Conservation (phyloP, 768 basidiomycete genomes). For the Cystofilobasidium macerans region DNA sequence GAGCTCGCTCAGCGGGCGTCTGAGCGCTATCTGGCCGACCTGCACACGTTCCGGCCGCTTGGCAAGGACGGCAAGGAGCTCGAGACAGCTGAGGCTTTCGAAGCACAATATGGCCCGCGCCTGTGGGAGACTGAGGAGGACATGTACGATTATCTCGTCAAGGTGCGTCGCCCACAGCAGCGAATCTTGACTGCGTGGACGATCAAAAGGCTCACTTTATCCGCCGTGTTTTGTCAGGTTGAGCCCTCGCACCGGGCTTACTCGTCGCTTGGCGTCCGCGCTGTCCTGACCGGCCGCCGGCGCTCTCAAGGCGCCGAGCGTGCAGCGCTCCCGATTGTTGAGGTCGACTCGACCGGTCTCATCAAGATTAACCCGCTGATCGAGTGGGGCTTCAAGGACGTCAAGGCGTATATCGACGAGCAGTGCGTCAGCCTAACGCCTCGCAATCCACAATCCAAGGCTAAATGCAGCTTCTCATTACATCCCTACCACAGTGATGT, state of each 20-base stretch:
- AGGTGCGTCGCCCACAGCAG: constrained; percentile 45
- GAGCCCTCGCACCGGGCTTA: constrained; percentile 89
- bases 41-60: constrained; percentile 69
- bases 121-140: constrained; percentile 83
- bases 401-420: constrained; percentile 70
- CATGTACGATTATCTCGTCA: constrained; percentile 81
- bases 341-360: constrained; percentile 78
- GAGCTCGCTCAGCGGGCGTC: constrained; percentile 75
- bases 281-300: constrained; percentile 90
- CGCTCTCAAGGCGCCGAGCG: constrained; percentile 89
- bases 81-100: constrained; percentile 59
- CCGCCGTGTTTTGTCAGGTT: constrained; percentile 46
- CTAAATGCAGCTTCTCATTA: not conserved
- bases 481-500: constrained; percentile 45
- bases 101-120: constrained; percentile 60
- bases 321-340: constrained; percentile 66
- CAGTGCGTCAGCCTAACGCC: constrained; percentile 40
- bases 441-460: not conserved
- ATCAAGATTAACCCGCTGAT: constrained; percentile 91
- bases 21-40: constrained; percentile 55
- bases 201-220: not conserved
- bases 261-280: constrained; percentile 58
- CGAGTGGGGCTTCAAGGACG: constrained; percentile 70
- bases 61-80: constrained; percentile 43
- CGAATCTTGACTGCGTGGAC: not conserved